Evolutionary conservation across 768 basidiomycete genomes (phyloP).

Genomic region (Leccinum aurantiacum): DNA sequence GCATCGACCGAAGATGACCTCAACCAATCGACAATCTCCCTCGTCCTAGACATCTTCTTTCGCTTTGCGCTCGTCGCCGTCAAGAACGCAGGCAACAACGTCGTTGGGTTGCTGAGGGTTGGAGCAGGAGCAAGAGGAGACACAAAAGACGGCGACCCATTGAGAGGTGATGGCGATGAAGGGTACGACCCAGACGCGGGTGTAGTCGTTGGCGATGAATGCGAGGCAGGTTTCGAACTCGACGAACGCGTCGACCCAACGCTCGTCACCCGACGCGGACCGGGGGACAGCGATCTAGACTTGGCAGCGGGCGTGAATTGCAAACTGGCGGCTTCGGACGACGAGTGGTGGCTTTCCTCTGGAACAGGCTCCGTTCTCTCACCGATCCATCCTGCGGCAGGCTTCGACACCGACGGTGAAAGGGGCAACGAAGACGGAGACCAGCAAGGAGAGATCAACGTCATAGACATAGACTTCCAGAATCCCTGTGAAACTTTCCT

Average conservation of each 20-base stretch:
- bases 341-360: neutral
- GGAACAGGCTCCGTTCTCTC: neutral
- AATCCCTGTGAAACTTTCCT: slow-evolving; percentile 29
- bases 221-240: too few species aligned
- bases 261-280: slow-evolving; percentile 4
- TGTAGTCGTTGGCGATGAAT: too few species aligned
- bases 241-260: slow-evolving; percentile 1
- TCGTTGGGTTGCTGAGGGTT: too few species aligned
- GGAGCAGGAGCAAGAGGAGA: too few species aligned
- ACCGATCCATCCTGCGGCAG: neutral
- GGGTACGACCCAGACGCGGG: neutral
- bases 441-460: slow-evolving; percentile 16
- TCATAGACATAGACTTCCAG: slow-evolving; percentile 21
- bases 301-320: slow-evolving; percentile 8
- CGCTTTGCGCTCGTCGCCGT: slow-evolving; percentile 6
- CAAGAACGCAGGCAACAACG: too few species aligned
- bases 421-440: slow-evolving; percentile 15
- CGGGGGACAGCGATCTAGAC: slow-evolving; percentile 19
- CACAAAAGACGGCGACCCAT: too few species aligned
- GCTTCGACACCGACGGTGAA: slow-evolving; percentile 16
- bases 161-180: slow-evolving; percentile 2
- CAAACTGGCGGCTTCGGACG: neutral
- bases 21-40: slow-evolving; percentile 20
- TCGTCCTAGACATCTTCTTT: slow-evolving; percentile 19
- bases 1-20: slow-evolving; percentile 27